Base-by-base conservation (phyloP, 73 alveolate genomes). In the Tetrahymena thermophila region DNA sequence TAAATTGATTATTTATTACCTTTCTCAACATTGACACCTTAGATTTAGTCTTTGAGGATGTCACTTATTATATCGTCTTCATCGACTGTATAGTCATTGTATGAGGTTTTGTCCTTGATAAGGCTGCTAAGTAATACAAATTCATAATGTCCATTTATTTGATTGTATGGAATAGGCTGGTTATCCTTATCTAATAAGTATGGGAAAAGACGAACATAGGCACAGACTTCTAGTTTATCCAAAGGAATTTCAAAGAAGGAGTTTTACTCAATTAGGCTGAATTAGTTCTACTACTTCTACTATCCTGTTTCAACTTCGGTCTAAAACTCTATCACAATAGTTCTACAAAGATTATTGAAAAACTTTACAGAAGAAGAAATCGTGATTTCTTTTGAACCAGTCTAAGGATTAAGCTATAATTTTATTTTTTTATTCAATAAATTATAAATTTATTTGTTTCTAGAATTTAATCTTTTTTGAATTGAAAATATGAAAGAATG, bases 161-260 rank as follows among this genome's bases (percentile, higher is more conserved):
- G 19, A 85, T 93, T 44, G 28, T 71, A 71, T 28, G 89, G 89
- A 13, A 71, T n/a, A 1, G 89, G 89, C 57, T 89, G 43, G 50
- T 44, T 35, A 0, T 43, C 83, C 84, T 95, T 43, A 55, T 89
- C 95, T 8, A 40, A 40, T 9, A 38, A 25, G n/a, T 38, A 85
- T 1, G 97, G 97, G 44, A 94, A 50, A 89, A 95, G 94, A 50
- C 97, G 58, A 89, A 95, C 97, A 42, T 95, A 94, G 1, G 97
- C 85, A 34, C 94, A 85, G 43, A 83, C 94, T 50, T 95, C 97
- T 19, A 95, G 84, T 11, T 85, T 55, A 37, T 95, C 97, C 38
- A 95, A 56, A 35, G 97, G 97, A 35, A 95, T 71, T 43, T 85
- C 94, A 93, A 71, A 95, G 35, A 95, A 84, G 23, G 93, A 93